Percentiles rank a stretch among this genome's conserved stretches.
Evolutionary conservation across 345 rosid species (phyloP).

Genomic region (Citrus unshiu): DNA sequence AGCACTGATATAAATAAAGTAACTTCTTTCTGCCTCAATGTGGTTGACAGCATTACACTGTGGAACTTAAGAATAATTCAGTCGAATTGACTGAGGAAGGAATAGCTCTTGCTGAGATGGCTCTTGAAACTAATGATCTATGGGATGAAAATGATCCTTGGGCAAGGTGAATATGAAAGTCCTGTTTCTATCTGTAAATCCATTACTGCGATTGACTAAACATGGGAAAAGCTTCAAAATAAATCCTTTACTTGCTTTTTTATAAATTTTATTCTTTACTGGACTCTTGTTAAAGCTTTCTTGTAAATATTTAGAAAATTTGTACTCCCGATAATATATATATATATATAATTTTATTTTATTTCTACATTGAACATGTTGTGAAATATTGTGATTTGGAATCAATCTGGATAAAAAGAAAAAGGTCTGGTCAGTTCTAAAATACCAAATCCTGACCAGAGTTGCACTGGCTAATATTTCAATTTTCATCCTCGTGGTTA

Average conservation of each 20-base stretch:
- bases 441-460: neutral
- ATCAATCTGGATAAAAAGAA: neutral
- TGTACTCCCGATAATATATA: neutral
- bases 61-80: constrained; percentile 88
- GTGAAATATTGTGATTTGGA: neutral
- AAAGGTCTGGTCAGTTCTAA: neutral
- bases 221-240: constrained; percentile 2
- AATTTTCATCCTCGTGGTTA: constrained; percentile 9
- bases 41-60: constrained; percentile 70
- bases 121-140: constrained; percentile 87
- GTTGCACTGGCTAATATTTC: constrained; percentile 6
- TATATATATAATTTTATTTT: neutral
- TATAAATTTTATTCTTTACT: neutral
- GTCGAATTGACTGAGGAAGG: constrained; percentile 98
- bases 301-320: neutral
- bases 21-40: constrained; percentile 13
- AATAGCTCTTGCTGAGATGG: constrained; percentile 89
- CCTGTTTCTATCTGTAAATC: constrained; percentile 12
- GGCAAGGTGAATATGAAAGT: constrained; percentile 63
- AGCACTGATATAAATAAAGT: constrained; percentile 6
- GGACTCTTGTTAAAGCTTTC: neutral
- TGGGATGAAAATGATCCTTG: constrained; percentile 99
- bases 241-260: neutral
- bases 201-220: neutral
- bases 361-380: neutral